Base-by-base conservation (phyloP, 805 yeast species). In the Metschnikowia dekortorum region DNA sequence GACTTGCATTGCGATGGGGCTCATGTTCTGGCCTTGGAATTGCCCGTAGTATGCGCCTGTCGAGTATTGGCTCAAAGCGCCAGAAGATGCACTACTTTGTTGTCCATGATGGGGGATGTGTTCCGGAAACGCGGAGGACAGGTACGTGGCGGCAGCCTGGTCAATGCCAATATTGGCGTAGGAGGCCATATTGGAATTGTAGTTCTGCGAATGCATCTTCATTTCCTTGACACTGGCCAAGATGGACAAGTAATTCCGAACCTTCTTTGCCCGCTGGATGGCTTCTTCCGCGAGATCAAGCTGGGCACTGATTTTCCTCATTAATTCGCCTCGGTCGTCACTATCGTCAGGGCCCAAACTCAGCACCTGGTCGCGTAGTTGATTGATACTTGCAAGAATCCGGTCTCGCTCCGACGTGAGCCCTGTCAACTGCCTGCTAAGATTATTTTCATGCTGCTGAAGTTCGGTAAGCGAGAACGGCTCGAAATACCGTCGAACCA, bases 211-310 rank as follows among this genome's bases (percentile, higher is more conserved):
- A 31, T 14, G 22, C 14, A 49, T 48, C 31, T 40, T 45, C 29
- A 34, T 8, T n/a, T 39, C 52, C 41, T 46, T 51, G 14, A 53
- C 59, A 13, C 49, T 41, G 33, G 48, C 39, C 33, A 52, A 38
- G 8, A 55, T 49, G 13, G 46, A 41, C 16, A 48, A 38, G 37
- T 51, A 53, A 8, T 51, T 18, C 31, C 59, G 30, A 10, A 51
- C 51, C 41, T 49, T 49, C 37, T 47, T 51, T 18, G 49, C 26
- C 28, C 50, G 18, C 14, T 30, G 32, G 31, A 53, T 45, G 39
- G 49, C 37, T 1, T 28, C 44, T 22, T 53, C 51, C 11, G 55
- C 53, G 13, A 26, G 34, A 28, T 38, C 35, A 29, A 55, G 47
- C 13, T 28, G 30, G 1, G 47, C 49, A 4, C 44, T 44, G 10